Percentiles rank a stretch among this genome's conserved stretches.
Conservation (phyloP, 495 filamentous ascomycete genomes). For the Amphirosellinia nigrospora region DNA sequence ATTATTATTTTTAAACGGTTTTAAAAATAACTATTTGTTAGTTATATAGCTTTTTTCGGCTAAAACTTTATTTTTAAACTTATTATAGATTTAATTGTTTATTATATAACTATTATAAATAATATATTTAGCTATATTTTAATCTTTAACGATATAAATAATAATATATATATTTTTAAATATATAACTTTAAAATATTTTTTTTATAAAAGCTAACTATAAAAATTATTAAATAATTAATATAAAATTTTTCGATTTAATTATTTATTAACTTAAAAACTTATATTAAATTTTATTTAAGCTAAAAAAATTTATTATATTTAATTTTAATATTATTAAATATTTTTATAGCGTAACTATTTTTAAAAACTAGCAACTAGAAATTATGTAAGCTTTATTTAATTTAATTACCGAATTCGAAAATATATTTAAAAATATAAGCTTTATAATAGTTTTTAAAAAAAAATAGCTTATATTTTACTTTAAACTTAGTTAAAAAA, state of each 20-base stretch:
- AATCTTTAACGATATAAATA: too few relatives aligned
- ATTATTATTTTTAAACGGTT: conserved; percentile 6
- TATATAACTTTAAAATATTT: too few relatives aligned
- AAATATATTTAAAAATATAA: conserved; percentile 15
- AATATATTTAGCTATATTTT: too few relatives aligned
- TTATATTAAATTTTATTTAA: background rate
- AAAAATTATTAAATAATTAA: conserved; percentile 9
- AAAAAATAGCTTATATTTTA: too few relatives aligned
- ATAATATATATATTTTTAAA: too few relatives aligned
- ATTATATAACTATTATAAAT: too few relatives aligned
- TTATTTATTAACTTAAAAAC: background rate
- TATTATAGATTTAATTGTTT: background rate
- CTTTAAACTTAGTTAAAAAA: conserved; percentile 10
- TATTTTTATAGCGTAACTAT: background rate
- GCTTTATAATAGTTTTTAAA: too few relatives aligned
- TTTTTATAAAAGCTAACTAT: conserved; percentile 11
- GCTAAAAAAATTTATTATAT: conserved; percentile 12
- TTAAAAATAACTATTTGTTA: background rate
- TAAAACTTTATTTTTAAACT: conserved; percentile 18
- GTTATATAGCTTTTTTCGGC: background rate
- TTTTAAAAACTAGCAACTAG: background rate
- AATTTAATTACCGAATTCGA: conserved; percentile 12
- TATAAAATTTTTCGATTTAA: background rate
- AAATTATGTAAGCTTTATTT: conserved; percentile 3
- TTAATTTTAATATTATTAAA: conserved; percentile 10